Conservation (phyloP, 257 asterid species). For the Nemophila menziesii region DNA sequence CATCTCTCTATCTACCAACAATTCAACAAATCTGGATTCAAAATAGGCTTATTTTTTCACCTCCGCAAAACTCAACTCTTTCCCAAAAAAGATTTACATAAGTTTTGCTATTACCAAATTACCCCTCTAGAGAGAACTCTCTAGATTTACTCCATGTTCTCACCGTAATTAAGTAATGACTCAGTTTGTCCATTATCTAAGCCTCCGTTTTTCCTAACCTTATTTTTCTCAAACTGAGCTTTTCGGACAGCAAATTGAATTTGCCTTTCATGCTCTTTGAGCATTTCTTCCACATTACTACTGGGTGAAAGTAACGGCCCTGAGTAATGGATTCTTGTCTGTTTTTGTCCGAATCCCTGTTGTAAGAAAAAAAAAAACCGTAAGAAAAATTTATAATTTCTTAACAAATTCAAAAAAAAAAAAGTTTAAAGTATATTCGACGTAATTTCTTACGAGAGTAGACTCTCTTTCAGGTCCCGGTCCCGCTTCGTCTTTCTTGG, state of each 20-base stretch:
- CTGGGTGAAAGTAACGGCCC: constrained; percentile 65
- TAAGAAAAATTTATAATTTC: constrained; percentile 4
- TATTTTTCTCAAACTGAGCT: constrained; percentile 57
- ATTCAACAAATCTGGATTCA: too few relatives aligned
- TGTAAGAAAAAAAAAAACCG: constrained; percentile 2
- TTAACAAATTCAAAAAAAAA: constrained; percentile 1
- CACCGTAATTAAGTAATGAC: constrained; percentile 42
- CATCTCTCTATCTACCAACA: too few relatives aligned
- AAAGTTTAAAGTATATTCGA: constrained; percentile 1
- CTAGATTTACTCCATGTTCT: constrained; percentile 31
- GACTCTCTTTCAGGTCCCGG: constrained; percentile 29
- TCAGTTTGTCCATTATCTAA: constrained; percentile 44
- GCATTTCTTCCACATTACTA: constrained; percentile 71
- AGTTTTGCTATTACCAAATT: too few relatives aligned
- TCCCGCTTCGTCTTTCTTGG: constrained; percentile 33
- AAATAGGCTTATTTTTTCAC: too few relatives aligned
- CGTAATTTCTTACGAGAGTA: constrained; percentile 24
- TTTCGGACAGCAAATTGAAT: constrained; percentile 77
- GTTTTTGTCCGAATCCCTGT: constrained; percentile 40
- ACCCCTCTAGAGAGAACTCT: too few relatives aligned
- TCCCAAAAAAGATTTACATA: too few relatives aligned
- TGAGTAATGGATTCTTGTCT: constrained; percentile 59
- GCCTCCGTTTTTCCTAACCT: constrained; percentile 25
- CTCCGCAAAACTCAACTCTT: neutral
- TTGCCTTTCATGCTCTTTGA: constrained; percentile 67